These are phyloP conservation scores for Sugiyamaella boreocaroliniensis DNA, from an alignment of 805 yeast species.

Conservation along the genomic window DNA sequence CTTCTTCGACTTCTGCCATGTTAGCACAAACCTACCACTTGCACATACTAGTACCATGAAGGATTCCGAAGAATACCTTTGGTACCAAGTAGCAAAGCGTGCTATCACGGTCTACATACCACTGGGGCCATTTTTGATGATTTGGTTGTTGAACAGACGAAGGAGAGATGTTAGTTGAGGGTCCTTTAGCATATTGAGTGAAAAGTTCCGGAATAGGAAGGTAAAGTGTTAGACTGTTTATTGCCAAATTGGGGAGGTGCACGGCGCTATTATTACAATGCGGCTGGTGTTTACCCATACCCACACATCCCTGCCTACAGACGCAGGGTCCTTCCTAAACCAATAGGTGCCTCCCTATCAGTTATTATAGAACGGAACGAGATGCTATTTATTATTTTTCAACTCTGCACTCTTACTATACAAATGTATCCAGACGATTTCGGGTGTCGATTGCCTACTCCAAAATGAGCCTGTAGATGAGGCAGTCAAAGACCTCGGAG, in stretches of 20 bases:
- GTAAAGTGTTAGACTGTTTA: background rate
- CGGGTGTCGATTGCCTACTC: background rate
- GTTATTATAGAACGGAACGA: too few species aligned
- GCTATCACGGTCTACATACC: slow-evolving; percentile 49
- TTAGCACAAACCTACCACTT: slow-evolving; percentile 71
- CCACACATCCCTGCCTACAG: too few species aligned
- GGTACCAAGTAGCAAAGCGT: slow-evolving; percentile 35
- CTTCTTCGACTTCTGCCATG: slow-evolving; percentile 60
- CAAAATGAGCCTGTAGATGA: background rate
- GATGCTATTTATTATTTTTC: too few species aligned
- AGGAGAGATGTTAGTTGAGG: background rate
- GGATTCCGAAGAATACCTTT: slow-evolving; percentile 24
- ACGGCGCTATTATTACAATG: too few species aligned
- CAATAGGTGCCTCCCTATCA: too few species aligned
- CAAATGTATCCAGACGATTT: too few species aligned
- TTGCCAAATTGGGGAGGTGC: background rate
- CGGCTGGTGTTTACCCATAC: too few species aligned
- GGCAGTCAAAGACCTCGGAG: slow-evolving; percentile 2
- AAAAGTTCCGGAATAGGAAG: background rate
- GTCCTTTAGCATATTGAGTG: background rate
- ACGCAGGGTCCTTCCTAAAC: too few species aligned
- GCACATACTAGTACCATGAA: slow-evolving; percentile 21
- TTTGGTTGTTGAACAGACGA: background rate
- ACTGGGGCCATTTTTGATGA: slow-evolving; percentile 75
- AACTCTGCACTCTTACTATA: too few species aligned